phyloP scores from a whole-genome alignment of 768 basidiomycete genomes.

The Leucocoprinus sp. region DNA sequence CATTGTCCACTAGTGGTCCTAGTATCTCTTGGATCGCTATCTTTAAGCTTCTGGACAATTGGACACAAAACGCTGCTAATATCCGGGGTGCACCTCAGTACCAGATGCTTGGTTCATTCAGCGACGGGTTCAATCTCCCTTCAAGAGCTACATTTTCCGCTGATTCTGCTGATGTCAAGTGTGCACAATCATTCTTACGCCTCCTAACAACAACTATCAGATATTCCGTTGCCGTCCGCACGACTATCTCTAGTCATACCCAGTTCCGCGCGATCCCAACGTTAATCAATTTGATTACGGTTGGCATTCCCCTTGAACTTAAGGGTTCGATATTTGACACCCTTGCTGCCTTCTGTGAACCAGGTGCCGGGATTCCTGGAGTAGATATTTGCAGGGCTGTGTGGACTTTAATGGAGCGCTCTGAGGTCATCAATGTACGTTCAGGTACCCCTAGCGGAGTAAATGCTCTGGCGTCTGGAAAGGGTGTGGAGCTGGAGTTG shows the following conservation, averaged over 20 bases:
- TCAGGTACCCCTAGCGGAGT: constrained; percentile 29
- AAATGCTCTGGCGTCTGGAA: constrained; percentile 46
- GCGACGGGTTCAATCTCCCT: constrained; percentile 24
- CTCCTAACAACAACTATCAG: constrained; percentile 70
- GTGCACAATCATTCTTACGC: constrained; percentile 75
- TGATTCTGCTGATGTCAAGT: constrained; percentile 63
- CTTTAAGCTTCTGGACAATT: constrained; percentile 68
- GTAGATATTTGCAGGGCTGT: constrained; percentile 77
- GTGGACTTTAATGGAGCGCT: constrained; percentile 78
- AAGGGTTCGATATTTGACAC: constrained; percentile 82
- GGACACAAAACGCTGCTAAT: constrained; percentile 49
- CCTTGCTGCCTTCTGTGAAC: constrained; percentile 73
- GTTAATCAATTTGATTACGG: constrained; percentile 67
- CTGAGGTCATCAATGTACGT: constrained; percentile 77
- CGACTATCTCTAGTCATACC: constrained; percentile 66
- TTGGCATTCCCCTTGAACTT: constrained; percentile 81
- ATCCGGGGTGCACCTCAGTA: constrained; percentile 37
- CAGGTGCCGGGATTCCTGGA: constrained; percentile 65
- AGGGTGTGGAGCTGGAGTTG: constrained; percentile 80
- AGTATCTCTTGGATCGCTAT: constrained; percentile 74
- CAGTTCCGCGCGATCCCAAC: constrained; percentile 80
- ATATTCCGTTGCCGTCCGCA: constrained; percentile 69
- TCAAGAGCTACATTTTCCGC: constrained; percentile 39
- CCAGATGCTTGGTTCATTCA: constrained; percentile 29
- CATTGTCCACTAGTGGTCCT: constrained; percentile 41